A percentile compares a stretch with the other conserved stretches of the same genome.
These are phyloP conservation scores for Auriculariales sp. DNA, from an alignment of 768 basidiomycete genomes.

Conservation along the genomic window DNA sequence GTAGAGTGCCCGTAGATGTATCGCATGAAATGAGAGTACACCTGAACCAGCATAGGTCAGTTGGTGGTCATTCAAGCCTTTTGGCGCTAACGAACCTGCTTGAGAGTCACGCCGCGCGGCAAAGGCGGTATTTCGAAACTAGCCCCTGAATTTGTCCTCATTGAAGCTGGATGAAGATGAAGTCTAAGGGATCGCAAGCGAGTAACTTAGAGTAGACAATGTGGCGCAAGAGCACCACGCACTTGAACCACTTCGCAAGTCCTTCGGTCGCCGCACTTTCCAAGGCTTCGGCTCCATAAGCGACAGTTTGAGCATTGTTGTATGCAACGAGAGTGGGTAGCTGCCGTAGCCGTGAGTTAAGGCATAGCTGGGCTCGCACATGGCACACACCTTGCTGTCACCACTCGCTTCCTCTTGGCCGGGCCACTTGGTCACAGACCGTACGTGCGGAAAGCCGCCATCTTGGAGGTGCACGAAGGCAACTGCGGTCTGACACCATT, in stretches of 20 bases:
- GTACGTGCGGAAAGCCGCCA: no score
- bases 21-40: background rate
- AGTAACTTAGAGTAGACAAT: background rate
- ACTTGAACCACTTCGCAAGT: conserved; percentile 2
- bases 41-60: background rate
- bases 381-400: background rate
- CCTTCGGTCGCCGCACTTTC: background rate
- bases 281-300: background rate
- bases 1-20: background rate
- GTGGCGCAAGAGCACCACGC: background rate
- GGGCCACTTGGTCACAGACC: conserved; percentile 1
- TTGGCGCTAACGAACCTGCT: no score
- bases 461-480: no score
- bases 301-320: background rate
- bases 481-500: no score
- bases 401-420: conserved; percentile 4
- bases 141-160: background rate
- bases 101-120: background rate
- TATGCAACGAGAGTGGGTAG: background rate
- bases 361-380: background rate
- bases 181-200: background rate
- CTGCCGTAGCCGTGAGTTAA: background rate
- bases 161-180: conserved; percentile 1
- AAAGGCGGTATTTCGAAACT: background rate
- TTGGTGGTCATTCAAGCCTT: no score